Evolutionary conservation across 73 alveolate species (phyloP), one percentile per base, ranked within the genome.

Genomic region (Diophrys sp.): DNA sequence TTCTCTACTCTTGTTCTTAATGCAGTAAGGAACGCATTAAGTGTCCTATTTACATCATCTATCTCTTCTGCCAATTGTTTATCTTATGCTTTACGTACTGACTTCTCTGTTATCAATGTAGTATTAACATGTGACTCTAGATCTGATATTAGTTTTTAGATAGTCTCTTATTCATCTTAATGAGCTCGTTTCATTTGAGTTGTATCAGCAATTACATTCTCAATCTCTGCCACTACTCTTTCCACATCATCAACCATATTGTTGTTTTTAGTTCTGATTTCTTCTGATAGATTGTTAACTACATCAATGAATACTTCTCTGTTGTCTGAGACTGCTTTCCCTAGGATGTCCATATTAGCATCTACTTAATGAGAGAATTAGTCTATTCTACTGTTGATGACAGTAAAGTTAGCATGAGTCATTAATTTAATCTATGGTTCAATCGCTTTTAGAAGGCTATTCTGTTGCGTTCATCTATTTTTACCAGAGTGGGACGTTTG

Each of bases 341-440:
- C 78, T 23, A 84, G 74, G 18, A 75, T 78, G 73, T 69, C 84
- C 87, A 87, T 33, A 54, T 85, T 87, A 23, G 75, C 27, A 68
- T 87, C 94, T 1, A 87, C 94, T 67, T 72, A 54, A 32, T 78
- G 88, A 27, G 91, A 72, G 78, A 87, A 87, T 30, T 80, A 73
- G 44, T 87, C 94, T 14, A 87, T 77, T 28, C 94, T 0, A 23
- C 69, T 84, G 33, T 87, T 87, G 25, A 87, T 70, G 2, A 87
- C 78, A 31, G 68, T 25, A 78, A 78, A 75, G 73, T 87, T 87
- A 33, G 75, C 73, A 31, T 54, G 70, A 72, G 70, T 25, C 31
- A 75, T 85, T 30, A 33, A 34, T 32, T 87, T 90, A 44, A 87
- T 69, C 56, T 81, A 78, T 0, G 66, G 88, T 71, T 87, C 80